Evolutionary conservation across 352 stramenopile genomes (phyloP).

Genomic region (Blastocystis sp.): DNA sequence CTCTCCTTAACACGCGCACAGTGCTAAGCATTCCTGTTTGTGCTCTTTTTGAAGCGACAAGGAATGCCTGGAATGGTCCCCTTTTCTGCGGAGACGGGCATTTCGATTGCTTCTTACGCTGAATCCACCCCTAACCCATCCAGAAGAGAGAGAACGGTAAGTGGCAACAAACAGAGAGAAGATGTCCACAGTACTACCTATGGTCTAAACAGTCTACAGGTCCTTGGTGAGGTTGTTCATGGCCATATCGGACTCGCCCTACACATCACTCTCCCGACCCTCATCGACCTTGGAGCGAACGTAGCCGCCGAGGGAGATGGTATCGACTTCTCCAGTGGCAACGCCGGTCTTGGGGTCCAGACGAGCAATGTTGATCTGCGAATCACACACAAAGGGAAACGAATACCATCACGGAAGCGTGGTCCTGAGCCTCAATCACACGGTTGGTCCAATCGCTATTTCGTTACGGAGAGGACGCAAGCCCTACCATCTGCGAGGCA

Average conservation of each 20-base stretch:
- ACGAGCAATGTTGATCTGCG: slow-evolving; percentile 59
- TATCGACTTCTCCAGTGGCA: slow-evolving; percentile 57
- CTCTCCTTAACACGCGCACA: background rate
- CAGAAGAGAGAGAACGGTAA: background rate
- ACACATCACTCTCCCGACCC: background rate
- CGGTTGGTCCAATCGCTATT: slow-evolving; percentile 64
- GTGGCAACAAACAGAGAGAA: background rate
- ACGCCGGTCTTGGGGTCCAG: slow-evolving; percentile 59
- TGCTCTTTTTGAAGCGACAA: background rate
- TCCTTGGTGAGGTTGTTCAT: slow-evolving; percentile 43
- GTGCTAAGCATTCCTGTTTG: background rate
- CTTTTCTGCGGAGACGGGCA: background rate
- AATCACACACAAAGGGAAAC: background rate
- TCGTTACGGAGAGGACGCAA: background rate
- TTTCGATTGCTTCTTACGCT: no score
- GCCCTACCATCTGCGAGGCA: slow-evolving; percentile 61
- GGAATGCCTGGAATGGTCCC: background rate
- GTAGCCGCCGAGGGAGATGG: slow-evolving; percentile 57
- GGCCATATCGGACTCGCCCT: slow-evolving; percentile 48
- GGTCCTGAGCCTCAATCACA: slow-evolving; percentile 51
- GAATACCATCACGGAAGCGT: slow-evolving; percentile 62
- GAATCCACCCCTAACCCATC: background rate
- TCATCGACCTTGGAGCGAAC: slow-evolving; percentile 38
- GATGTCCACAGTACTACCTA: background rate
- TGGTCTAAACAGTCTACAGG: slow-evolving; percentile 6